phyloP scores from a whole-genome alignment of 805 yeast species.

The Wickerhamomyces xylosicus region DNA sequence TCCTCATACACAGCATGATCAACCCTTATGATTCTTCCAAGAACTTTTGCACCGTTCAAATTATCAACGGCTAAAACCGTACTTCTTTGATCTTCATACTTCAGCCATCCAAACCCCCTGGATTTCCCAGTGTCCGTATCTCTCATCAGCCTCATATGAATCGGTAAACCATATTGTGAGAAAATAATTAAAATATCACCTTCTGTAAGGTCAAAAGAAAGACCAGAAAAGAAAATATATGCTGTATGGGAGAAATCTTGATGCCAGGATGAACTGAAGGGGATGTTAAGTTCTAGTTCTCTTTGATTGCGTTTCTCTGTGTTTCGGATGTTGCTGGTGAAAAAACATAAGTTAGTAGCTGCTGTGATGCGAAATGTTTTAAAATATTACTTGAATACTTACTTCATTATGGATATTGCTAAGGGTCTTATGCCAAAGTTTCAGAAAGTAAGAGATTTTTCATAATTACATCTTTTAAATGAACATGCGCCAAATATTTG shows the following conservation, averaged over 20 bases:
- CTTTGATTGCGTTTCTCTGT: conserved; percentile 51
- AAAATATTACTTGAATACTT: too few species aligned
- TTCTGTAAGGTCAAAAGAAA: conserved; percentile 57
- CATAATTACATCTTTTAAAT: too few species aligned
- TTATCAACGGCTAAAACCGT: conserved; percentile 85
- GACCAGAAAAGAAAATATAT: conserved; percentile 64
- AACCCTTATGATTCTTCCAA: conserved; percentile 44
- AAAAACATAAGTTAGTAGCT: too few species aligned
- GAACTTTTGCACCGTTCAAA: conserved; percentile 54
- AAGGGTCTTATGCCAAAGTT: too few species aligned
- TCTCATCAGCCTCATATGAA: conserved; percentile 57
- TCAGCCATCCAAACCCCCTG: conserved; percentile 70
- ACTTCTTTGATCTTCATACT: conserved; percentile 74
- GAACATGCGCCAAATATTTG: too few species aligned
- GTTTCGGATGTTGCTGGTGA: conserved; percentile 8
- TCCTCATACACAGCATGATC: conserved; percentile 64
- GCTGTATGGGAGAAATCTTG: conserved; percentile 70
- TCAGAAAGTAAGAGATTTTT: too few species aligned
- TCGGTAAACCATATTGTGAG: conserved; percentile 85
- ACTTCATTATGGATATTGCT: too few species aligned
- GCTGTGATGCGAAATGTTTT: too few species aligned
- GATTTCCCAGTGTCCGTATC: conserved; percentile 58
- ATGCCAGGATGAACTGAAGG: conserved; percentile 79
- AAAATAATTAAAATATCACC: conserved; percentile 70
- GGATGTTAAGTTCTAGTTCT: conserved; percentile 53